Evolutionary conservation across 2,329 filamentous ascomycete genomes (phyloP).

Genomic region (Raffaelea arxii): DNA sequence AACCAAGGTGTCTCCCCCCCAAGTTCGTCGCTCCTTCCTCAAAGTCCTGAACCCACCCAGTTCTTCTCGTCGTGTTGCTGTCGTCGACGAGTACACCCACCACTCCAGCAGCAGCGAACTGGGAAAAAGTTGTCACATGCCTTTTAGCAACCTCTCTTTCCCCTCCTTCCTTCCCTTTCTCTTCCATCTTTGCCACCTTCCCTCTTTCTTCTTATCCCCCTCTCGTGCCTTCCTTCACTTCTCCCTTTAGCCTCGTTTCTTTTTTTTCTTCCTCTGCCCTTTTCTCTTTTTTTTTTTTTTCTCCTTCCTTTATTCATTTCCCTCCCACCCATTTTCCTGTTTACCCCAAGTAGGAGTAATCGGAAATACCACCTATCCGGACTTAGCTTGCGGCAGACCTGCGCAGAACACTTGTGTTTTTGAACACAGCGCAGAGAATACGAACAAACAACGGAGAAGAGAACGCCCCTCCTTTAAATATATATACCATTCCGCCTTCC

Average conservation of each 20-base stretch:
- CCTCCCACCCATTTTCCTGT: not conserved
- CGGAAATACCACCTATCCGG: too few species aligned
- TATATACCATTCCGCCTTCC: not conserved
- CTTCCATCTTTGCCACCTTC: not conserved
- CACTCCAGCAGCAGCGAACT: too few species aligned
- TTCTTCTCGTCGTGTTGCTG: not conserved
- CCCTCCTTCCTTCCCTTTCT: not conserved
- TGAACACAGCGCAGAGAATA: too few species aligned
- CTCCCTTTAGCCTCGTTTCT: not conserved
- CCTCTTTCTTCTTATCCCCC: not conserved
- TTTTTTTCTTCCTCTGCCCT: not conserved
- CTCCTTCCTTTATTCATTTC: not conserved
- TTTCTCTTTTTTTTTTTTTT: conserved; percentile 1
- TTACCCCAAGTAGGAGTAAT: too few species aligned
- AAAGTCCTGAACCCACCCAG: not conserved
- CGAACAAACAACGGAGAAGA: too few species aligned
- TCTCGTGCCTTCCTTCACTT: not conserved
- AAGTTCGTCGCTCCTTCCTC: not conserved
- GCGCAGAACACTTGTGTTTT: too few species aligned
- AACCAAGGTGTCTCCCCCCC: too few species aligned
- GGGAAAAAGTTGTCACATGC: conserved; percentile 4
- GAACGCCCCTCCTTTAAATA: too few species aligned
- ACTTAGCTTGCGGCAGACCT: too few species aligned
- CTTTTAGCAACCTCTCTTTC: conserved; percentile 5
- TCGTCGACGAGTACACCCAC: conserved; percentile 1